A percentile compares a stretch with the other conserved stretches of the same genome.
Conservation (phyloP, 257 asterid species). For the Gynochthodes officinalis region DNA sequence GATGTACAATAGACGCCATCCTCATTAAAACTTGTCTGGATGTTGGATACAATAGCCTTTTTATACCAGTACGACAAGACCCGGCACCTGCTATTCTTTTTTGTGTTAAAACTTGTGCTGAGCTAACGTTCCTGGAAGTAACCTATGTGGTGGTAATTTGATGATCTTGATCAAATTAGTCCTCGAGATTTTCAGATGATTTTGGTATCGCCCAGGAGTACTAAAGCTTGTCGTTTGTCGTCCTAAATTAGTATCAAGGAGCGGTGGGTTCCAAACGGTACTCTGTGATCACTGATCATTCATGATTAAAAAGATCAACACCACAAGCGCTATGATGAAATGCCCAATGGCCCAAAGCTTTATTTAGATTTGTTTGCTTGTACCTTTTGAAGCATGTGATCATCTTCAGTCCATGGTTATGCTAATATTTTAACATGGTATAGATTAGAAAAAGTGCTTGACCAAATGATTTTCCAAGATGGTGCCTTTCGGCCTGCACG, state of each 20-base stretch:
- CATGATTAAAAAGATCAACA: background rate
- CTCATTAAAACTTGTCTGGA: background rate
- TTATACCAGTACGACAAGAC: background rate
- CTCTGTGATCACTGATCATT: background rate
- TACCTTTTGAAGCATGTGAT: conserved; percentile 22
- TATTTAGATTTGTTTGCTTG: background rate
- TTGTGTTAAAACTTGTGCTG: background rate
- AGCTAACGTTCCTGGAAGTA: no score
- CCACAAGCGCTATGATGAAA: conserved; percentile 5
- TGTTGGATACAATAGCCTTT: background rate
- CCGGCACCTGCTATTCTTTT: background rate
- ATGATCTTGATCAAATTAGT: no score
- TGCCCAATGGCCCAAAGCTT: background rate
- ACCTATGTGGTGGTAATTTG: no score
- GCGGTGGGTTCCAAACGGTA: background rate
- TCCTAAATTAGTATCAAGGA: background rate
- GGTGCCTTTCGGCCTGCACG: conserved; percentile 28
- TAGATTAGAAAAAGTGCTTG: background rate
- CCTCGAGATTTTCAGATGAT: no score
- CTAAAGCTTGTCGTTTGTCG: no score
- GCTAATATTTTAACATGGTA: background rate
- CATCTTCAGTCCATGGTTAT: conserved; percentile 11
- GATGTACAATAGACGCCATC: background rate
- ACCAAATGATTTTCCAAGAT: conserved; percentile 20
- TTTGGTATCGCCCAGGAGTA: no score